Evolutionary conservation across 331 rosid genomes (phyloP), one percentile per base, ranked within the genome.

Genomic region (Quercus phellos): DNA sequence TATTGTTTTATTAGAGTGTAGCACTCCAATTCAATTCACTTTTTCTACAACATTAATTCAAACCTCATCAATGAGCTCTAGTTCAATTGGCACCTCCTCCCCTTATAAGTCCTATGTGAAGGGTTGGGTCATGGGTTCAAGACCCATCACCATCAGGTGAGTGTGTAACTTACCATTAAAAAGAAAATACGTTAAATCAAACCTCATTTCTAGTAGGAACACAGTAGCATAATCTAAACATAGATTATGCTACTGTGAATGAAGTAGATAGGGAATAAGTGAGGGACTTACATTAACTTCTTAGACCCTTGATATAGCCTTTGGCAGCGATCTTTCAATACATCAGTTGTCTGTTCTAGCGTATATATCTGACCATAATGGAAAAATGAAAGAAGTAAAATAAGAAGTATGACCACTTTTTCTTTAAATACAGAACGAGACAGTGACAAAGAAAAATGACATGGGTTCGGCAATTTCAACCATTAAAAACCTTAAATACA

Each of bases 291-390:
- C 99, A 90, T 86, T 80, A 88, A 91, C 84, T 86, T 92, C 85
- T 79, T 86, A 78, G 90, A 90, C 78, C 98, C 99, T 68, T 84
- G 83, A 81, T 70, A 85, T 72, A 94, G 81, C 3, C 77, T 85
- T 74, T 88, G 91, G 88, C 97, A 94, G 58, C 97, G 96, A 56
- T 85, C 94, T 74, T 88, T 90, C 85, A 94, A 54, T 82, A 91
- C 97, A 51, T 92, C 97, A 43, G 92, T 60, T 13, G 88, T 85
- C 82, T 85, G 91, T 79, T 91, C 97, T 55, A 92, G 78, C 80
- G 91, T 84, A 81, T 50, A 88, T 71, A 94, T 66, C 99, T 94
- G 93, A 34, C 4, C 60, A 81, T 81, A 67, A 29, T 64, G 30
- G 42, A 22, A 83, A 77, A 70, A 68, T 22, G 19, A 66, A 82